These are phyloP conservation scores for Kalmusia sp. DNA, from an alignment of 2,329 filamentous ascomycete species.

Conservation along the genomic window DNA sequence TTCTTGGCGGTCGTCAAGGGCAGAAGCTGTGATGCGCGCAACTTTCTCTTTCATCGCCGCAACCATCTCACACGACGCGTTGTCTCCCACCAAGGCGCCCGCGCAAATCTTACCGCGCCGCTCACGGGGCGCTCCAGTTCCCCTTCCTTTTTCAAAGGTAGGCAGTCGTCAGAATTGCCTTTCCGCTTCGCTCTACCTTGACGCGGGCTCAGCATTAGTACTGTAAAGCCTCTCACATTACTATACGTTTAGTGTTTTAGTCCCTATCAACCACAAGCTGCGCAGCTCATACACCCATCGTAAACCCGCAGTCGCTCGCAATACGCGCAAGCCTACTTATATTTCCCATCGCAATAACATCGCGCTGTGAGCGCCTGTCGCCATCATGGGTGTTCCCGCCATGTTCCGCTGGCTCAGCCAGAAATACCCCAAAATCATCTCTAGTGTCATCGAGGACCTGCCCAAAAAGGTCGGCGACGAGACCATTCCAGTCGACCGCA, in stretches of 20 bases:
- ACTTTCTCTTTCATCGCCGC: constrained; percentile 12
- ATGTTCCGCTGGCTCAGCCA: constrained; percentile 96
- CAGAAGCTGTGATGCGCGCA: constrained; percentile 3
- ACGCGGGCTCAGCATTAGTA: constrained; percentile 2
- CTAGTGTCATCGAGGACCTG: constrained; percentile 84
- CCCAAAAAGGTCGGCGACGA: constrained; percentile 84
- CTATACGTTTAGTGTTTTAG: too few species aligned
- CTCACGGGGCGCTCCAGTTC: not conserved
- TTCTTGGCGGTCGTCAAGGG: constrained; percentile 23
- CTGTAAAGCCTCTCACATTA: not conserved
- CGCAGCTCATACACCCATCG: too few species aligned
- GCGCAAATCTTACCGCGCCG: not conserved
- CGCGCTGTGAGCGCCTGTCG: constrained; percentile 26
- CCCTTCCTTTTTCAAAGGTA: not conserved
- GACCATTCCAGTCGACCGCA: constrained; percentile 83
- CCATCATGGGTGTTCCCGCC: constrained; percentile 87
- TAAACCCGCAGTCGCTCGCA: too few species aligned
- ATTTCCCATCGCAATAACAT: not conserved
- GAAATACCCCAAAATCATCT: constrained; percentile 98
- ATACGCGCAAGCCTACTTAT: not conserved
- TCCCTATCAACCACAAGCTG: too few species aligned
- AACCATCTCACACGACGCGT: constrained; percentile 14
- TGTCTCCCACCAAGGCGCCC: constrained; percentile 9
- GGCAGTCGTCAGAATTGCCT: not conserved
- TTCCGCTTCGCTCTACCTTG: too few species aligned